Base-by-base conservation (phyloP, 768 basidiomycete genomes). In the Lactarius indigo region DNA sequence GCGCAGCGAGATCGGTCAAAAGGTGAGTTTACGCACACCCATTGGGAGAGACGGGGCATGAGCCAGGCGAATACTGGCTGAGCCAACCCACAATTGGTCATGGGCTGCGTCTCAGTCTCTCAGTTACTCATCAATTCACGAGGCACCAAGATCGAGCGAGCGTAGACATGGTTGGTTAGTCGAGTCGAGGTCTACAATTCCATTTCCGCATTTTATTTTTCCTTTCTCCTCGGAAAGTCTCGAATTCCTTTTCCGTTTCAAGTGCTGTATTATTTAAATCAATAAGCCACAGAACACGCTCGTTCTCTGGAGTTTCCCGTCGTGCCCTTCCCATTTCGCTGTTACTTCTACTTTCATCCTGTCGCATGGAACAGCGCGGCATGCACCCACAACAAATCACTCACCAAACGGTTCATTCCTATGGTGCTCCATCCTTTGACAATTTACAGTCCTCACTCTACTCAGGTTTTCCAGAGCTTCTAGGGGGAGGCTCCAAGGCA, bases 81-180 rank as follows among this genome's bases (percentile, higher is more conserved):
- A 47, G 42, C 31, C 50, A 28, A 26, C 33, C 35, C 9, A 37
- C 41, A 59, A 55, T 60, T 59, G 62, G 58, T 68, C 58, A 63
- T 59, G 57, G 58, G 20, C 52, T 59, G 39, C 39, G 50, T 55
- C 57, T 55, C 66, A 64, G 61, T 68, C 59, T 55, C 57, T 55
- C 66, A 64, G 61, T 68, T 64, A 64, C 58, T 64, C 66, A 68
- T 68, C 66, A 68, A 50, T 56, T 60, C 66, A 68, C 66, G 63
- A 64, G 66, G 62, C 50, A 63, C 52, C 62, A 67, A 67, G 66
- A 68, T 68, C 66, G 66, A 64, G 62, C 61, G 61, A 67, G 57
- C 50, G 31, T 30, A 30, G 41, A 61, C 55, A n/a, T 37, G 59
- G 52, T 60, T 65, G 42, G 59, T 56, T 56, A 65, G 61, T 67